Evolutionary conservation across 2,329 filamentous ascomycete species (phyloP).

Genomic region (Sporothrix globosa): DNA sequence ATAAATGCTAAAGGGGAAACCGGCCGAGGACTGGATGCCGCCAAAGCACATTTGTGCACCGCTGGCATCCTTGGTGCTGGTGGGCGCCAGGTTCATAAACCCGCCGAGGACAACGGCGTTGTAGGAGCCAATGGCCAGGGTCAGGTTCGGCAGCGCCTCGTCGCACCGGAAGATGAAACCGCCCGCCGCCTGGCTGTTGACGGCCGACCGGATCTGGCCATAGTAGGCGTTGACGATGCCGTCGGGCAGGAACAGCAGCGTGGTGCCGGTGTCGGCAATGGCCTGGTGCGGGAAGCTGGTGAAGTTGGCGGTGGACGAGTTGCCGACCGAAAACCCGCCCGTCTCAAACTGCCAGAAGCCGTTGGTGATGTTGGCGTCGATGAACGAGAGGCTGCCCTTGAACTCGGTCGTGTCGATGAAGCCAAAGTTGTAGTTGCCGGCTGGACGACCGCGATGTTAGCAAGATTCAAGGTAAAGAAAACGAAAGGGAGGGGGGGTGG

Average conservation of each 20-base stretch:
- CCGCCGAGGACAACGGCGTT: slow-evolving; percentile 47
- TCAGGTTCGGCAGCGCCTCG: slow-evolving; percentile 43
- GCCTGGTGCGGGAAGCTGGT: slow-evolving; percentile 41
- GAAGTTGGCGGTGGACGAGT: slow-evolving; percentile 34
- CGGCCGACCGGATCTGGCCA: slow-evolving; percentile 44
- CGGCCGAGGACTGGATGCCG: slow-evolving; percentile 41
- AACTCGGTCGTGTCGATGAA: slow-evolving; percentile 59
- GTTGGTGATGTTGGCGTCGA: slow-evolving; percentile 51
- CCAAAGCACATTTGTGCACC: slow-evolving; percentile 42
- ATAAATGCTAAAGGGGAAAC: slow-evolving; percentile 40
- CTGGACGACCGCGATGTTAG: slow-evolving; percentile 17
- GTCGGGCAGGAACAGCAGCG: slow-evolving; percentile 46
- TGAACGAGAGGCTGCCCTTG: slow-evolving; percentile 57
- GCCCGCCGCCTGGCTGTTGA: slow-evolving; percentile 42
- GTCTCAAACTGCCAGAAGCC: slow-evolving; percentile 63
- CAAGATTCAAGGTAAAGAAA: neutral
- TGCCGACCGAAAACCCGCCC: slow-evolving; percentile 51
- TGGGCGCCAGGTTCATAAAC: slow-evolving; percentile 45
- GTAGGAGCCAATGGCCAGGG: slow-evolving; percentile 43
- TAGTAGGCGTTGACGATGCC: slow-evolving; percentile 48
- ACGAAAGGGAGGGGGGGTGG: neutral
- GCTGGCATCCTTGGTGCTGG: slow-evolving; percentile 28
- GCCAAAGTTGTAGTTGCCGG: slow-evolving; percentile 58
- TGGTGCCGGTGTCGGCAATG: slow-evolving; percentile 51
- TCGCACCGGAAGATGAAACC: slow-evolving; percentile 47